phyloP scores from a whole-genome alignment of 371 early-diverging fungal species.

The Mucor velutinosus region DNA sequence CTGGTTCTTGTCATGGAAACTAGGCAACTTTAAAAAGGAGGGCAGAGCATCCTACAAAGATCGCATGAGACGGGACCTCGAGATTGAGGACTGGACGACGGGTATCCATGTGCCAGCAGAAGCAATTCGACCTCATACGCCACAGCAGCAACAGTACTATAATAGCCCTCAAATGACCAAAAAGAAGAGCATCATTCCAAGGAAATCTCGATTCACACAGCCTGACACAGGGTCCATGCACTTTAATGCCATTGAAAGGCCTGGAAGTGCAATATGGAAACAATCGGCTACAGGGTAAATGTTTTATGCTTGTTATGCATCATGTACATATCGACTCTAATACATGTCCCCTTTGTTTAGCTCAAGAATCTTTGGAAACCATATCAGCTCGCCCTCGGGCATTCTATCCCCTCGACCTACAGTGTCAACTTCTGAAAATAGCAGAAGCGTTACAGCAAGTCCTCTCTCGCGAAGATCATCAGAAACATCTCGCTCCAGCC shows the following conservation, averaged over 20 bases:
- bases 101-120: slow-evolving; percentile 52
- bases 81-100: slow-evolving; percentile 61
- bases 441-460: slow-evolving; percentile 15
- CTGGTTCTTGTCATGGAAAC: slow-evolving; percentile 58
- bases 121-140: slow-evolving; percentile 22
- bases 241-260: slow-evolving; percentile 20
- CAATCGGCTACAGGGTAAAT: slow-evolving; percentile 20
- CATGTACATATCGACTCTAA: neutral
- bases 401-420: slow-evolving; percentile 22
- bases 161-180: neutral
- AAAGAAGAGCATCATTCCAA: slow-evolving; percentile 24
- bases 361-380: slow-evolving; percentile 13
- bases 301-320: neutral
- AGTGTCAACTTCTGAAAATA: slow-evolving; percentile 18
- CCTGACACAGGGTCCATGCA: slow-evolving; percentile 34
- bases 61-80: slow-evolving; percentile 50
- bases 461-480: slow-evolving; percentile 23
- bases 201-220: slow-evolving; percentile 32
- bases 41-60: slow-evolving; percentile 39
- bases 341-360: slow-evolving; percentile 2
- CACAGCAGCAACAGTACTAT: neutral
- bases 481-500: slow-evolving; percentile 8
- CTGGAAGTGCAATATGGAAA: slow-evolving; percentile 25
- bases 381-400: neutral
- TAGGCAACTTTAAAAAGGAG: slow-evolving; percentile 43